Conservation (phyloP, 1,284 basidiomycete genomes). For the Hemileia vastatrix region DNA sequence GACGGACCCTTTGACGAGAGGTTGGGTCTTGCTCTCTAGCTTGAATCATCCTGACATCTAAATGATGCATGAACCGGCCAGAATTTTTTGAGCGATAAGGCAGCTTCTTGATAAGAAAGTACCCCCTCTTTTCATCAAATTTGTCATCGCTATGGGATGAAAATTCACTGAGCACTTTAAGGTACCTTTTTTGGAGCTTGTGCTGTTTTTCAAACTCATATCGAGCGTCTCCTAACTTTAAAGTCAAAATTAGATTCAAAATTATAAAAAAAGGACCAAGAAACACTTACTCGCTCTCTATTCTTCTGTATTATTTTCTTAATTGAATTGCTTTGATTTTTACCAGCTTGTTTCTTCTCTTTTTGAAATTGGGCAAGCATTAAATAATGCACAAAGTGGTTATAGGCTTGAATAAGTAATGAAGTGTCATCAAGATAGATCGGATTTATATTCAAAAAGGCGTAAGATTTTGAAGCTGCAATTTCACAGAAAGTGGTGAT, state of each 20-base stretch:
- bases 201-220: background rate
- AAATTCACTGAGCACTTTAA: background rate
- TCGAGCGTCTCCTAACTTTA: background rate
- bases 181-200: slow-evolving; percentile 5
- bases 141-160: slow-evolving; percentile 11
- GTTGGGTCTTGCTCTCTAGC: background rate
- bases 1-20: background rate
- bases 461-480: background rate
- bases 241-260: too few relatives aligned
- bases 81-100: background rate
- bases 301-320: slow-evolving; percentile 4
- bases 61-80: background rate
- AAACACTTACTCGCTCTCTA: slow-evolving; percentile 1
- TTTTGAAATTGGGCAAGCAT: background rate
- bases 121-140: background rate
- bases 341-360: slow-evolving; percentile 1
- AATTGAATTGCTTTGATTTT: background rate
- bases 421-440: background rate
- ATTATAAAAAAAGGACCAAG: too few relatives aligned
- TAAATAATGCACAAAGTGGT: slow-evolving; percentile 14
- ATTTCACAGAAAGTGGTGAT: background rate
- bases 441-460: slow-evolving; percentile 6
- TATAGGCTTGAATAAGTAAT: slow-evolving; percentile 4
- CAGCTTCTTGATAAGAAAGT: slow-evolving; percentile 1
- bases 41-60: background rate